phyloP scores from a whole-genome alignment of 2,329 filamentous ascomycete genomes.

The Sarocladium kiliense region DNA sequence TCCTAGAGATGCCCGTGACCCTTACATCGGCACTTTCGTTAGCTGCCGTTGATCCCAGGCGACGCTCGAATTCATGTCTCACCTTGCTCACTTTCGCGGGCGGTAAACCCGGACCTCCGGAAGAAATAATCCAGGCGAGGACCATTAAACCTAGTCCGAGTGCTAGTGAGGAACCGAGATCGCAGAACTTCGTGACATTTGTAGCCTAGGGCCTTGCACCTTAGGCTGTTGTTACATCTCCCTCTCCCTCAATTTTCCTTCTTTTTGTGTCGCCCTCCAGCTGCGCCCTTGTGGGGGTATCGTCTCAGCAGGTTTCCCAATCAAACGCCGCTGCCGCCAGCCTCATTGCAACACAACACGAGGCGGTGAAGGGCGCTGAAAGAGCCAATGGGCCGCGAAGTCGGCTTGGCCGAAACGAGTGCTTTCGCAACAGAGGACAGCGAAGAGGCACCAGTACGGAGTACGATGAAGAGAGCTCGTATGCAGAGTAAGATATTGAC shows the following conservation, averaged over 20 bases:
- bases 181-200: no score
- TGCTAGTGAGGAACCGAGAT: no score
- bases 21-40: neutral
- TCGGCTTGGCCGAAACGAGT: no score
- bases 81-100: neutral
- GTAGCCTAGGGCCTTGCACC: no score
- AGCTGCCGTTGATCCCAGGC: neutral
- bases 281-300: conserved; percentile 4
- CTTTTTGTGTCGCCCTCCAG: neutral
- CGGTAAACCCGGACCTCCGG: neutral
- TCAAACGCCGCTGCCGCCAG: conserved; percentile 8
- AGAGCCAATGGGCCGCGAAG: no score
- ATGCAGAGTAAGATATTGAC: neutral
- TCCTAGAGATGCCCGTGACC: neutral
- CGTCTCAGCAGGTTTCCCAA: conserved; percentile 1
- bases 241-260: no score
- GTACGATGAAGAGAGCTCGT: no score
- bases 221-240: neutral
- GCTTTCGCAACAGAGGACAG: no score
- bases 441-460: no score
- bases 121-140: neutral
- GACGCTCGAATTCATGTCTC: neutral
- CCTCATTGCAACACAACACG: conserved; percentile 8
- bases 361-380: conserved; percentile 8
- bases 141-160: neutral